Percentiles rank a stretch among this genome's conserved stretches.
Conservation (phyloP, 164 flowering plant species). For the Magnolia sinica region DNA sequence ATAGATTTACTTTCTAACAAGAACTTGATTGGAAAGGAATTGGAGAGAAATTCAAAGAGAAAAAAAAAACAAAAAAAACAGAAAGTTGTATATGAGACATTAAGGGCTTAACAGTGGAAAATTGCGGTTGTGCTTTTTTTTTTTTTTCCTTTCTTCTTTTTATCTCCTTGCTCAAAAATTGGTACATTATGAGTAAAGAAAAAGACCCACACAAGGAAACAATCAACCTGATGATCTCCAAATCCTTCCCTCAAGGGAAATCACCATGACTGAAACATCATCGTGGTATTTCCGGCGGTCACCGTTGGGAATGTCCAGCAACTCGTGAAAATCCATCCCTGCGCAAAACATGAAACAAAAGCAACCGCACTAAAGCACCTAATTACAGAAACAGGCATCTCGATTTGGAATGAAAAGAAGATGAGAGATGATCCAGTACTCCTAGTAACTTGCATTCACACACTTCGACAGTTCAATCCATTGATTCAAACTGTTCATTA, state of each 20-base stretch:
- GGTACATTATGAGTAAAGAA: conserved; percentile 10
- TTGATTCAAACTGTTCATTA: no score
- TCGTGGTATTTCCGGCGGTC: conserved; percentile 69
- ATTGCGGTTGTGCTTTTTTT: background rate
- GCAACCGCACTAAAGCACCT: background rate
- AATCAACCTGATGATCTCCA: conserved; percentile 41
- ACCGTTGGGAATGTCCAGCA: conserved; percentile 64
- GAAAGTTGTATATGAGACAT: background rate
- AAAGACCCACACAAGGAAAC: background rate
- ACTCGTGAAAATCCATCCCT: conserved; percentile 75
- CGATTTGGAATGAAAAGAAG: background rate
- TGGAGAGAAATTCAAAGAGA: background rate
- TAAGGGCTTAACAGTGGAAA: background rate
- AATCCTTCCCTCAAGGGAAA: conserved; percentile 70
- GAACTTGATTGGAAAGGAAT: background rate
- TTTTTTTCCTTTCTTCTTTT: background rate
- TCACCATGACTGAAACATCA: conserved; percentile 70
- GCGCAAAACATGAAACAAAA: conserved; percentile 15
- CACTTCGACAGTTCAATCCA: no score
- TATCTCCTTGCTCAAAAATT: conserved; percentile 19
- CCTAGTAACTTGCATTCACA: no score
- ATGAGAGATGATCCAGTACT: no score
- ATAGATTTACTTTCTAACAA: background rate
- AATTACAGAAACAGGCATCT: background rate
- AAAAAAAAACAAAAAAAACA: background rate